Conservation (phyloP, 1,284 basidiomycete genomes). For the Puccinia horiana region DNA sequence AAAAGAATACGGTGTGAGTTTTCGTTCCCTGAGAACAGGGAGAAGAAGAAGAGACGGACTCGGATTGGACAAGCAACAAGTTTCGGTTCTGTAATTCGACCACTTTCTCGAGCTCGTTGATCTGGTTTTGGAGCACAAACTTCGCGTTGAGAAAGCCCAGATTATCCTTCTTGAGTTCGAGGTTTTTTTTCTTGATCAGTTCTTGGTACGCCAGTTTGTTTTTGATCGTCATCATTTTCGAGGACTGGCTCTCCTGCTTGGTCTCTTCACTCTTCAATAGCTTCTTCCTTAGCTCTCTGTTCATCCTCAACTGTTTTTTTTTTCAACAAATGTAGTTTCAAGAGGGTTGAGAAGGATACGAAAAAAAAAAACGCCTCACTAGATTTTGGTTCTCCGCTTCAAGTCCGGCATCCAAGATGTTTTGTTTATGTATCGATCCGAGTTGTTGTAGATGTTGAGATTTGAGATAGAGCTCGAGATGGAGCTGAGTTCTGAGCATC, state of each 20-base stretch:
- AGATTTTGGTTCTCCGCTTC: conserved; percentile 58
- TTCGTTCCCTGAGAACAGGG: neutral
- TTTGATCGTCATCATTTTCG: too few species aligned
- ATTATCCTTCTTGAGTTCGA: conserved; percentile 15
- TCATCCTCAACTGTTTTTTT: conserved; percentile 30
- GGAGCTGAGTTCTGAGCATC: conserved; percentile 56
- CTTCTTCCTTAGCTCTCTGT: conserved; percentile 36
- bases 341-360: neutral
- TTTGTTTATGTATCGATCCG: conserved; percentile 57
- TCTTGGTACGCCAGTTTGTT: conserved; percentile 15
- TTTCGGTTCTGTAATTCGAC: neutral
- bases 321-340: conserved; percentile 5
- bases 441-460: conserved; percentile 58
- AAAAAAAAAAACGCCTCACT: conserved; percentile 3
- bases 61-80: neutral
- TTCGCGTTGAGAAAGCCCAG: neutral
- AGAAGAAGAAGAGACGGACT: neutral
- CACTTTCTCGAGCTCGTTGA: conserved; percentile 10
- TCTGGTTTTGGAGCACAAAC: neutral
- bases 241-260: neutral
- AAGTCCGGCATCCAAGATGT: conserved; percentile 55
- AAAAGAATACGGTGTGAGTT: neutral
- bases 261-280: neutral
- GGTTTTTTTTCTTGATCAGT: conserved; percentile 8
- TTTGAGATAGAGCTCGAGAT: conserved; percentile 58